A percentile compares a stretch with the other conserved stretches of the same genome.
Evolutionary conservation across 2,329 filamentous ascomycete genomes (phyloP).

Genomic region (Pseudophaeomoniella oleicola): DNA sequence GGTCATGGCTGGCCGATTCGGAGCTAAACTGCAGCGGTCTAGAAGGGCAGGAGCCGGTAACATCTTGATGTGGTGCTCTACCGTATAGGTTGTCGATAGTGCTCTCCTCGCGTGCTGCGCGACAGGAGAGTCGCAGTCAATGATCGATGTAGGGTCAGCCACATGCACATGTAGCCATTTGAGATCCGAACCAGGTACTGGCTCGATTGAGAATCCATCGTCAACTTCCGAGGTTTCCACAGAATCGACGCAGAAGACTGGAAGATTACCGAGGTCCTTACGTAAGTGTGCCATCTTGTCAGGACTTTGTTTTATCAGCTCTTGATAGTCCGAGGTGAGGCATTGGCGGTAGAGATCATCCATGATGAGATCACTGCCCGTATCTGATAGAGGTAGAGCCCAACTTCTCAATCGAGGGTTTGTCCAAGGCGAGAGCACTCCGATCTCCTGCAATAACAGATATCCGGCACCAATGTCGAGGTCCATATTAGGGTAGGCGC

Average conservation of each 20-base stretch:
- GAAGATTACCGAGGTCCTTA: conserved; percentile 40
- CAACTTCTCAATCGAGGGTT: conserved; percentile 32
- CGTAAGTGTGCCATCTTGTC: conserved; percentile 44
- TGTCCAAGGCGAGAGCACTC: conserved; percentile 44
- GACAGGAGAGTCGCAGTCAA: conserved; percentile 34
- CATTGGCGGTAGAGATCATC: background rate
- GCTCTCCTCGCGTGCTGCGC: conserved; percentile 41
- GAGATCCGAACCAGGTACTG: conserved; percentile 21
- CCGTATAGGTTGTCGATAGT: conserved; percentile 37
- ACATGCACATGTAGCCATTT: conserved; percentile 50
- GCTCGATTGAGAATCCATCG: conserved; percentile 46
- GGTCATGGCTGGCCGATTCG: conserved; percentile 42
- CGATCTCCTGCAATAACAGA: conserved; percentile 46
- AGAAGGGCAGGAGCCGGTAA: conserved; percentile 34
- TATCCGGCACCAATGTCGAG: conserved; percentile 24
- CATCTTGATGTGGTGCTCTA: conserved; percentile 41
- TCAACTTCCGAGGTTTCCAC: conserved; percentile 43
- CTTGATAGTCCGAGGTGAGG: background rate
- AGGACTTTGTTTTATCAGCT: background rate
- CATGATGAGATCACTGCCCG: background rate
- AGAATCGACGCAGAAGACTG: conserved; percentile 46
- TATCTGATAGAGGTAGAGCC: background rate
- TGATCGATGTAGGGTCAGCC: conserved; percentile 50
- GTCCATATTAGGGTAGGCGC: conserved; percentile 34
- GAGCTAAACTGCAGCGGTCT: conserved; percentile 38